Conservation (phyloP, 441 rosid species). For the Populus trichocarpa region DNA sequence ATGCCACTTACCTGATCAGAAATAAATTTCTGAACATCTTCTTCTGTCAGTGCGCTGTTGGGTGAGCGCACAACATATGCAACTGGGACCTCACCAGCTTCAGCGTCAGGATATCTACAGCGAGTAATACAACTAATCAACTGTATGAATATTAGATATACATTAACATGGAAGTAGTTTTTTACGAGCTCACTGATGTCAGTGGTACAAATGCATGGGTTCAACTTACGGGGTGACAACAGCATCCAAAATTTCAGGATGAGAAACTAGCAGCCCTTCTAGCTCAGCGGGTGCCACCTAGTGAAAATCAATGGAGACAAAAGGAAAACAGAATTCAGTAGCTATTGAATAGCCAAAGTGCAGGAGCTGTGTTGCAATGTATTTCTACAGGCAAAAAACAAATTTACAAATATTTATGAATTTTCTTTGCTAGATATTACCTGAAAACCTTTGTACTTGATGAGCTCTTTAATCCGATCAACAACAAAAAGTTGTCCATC, state of each 20-base stretch:
- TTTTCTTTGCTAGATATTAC: conserved; percentile 14
- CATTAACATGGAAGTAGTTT: not conserved
- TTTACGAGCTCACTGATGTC: not conserved
- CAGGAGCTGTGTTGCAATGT: not conserved
- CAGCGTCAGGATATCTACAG: conserved; percentile 77
- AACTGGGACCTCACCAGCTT: conserved; percentile 89
- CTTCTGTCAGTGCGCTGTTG: conserved; percentile 59
- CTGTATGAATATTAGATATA: not conserved
- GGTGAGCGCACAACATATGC: conserved; percentile 77
- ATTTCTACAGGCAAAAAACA: not conserved
- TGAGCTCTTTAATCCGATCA: conserved; percentile 53
- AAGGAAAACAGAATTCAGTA: not conserved
- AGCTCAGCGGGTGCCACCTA: conserved; percentile 82
- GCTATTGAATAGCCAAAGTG: not conserved
- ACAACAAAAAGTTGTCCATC: conserved; percentile 43
- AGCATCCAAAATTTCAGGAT: conserved; percentile 74
- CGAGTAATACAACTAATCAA: conserved; percentile 2
- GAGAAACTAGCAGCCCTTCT: conserved; percentile 87
- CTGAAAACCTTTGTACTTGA: conserved; percentile 53
- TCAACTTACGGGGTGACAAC: conserved; percentile 81
- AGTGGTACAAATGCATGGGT: not conserved
- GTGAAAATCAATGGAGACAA: not conserved
- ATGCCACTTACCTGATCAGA: conserved; percentile 57
- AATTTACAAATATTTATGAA: not conserved
- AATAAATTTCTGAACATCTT: conserved; percentile 56